Evolutionary conservation across 805 yeast species (phyloP), one percentile per base, ranked within the genome.

Genomic region (Metschnikowia koreensis): DNA sequence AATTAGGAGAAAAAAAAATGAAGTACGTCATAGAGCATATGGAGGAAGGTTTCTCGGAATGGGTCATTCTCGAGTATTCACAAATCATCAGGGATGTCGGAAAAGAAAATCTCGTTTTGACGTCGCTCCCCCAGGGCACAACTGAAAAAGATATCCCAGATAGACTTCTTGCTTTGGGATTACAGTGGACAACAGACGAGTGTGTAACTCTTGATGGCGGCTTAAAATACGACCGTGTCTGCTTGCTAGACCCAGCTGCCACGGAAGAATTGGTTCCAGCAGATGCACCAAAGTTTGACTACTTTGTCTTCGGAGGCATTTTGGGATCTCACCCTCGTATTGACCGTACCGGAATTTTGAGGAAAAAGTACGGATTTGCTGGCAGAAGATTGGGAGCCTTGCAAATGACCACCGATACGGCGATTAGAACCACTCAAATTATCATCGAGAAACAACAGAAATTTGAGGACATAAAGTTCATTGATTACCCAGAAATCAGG

Each of bases 371-470:
- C 60, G 96, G 97, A 0, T 85, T 91, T 63, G 83, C 81, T 0
- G 97, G 97, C 8, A 84, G 94, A 71, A 80, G 97, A 66, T 76
- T 93, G 48, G 98, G 97, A 1, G 80, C 76, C 47, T 80, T 87
- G 58, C 99, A 93, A 67, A 94, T 93, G 98, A 90, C 98, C 15
- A 93, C 99, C 0, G 99, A 93, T 66, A 93, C 99, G 1, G 98
- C 98, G 0, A 86, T 94, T 34, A 81, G 99, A 68, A 90, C 96
- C 16, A 90, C 97, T 1, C 91, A 90, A 62, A 65, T 80, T 42
- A 92, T 93, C 29, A 73, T 89, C n/a, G 82, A 84, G 52, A 79
- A 80, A 41, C 71, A 77, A 48, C 73, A 55, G 11, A 62, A 65
- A 50, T 87, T 93, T 60, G 88, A 87, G 56, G 81, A 87, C 47